Percentiles rank a stretch among this genome's conserved stretches.
Evolutionary conservation across 2,329 filamentous ascomycete species (phyloP).

Genomic region (Didymosphaeria variabile): DNA sequence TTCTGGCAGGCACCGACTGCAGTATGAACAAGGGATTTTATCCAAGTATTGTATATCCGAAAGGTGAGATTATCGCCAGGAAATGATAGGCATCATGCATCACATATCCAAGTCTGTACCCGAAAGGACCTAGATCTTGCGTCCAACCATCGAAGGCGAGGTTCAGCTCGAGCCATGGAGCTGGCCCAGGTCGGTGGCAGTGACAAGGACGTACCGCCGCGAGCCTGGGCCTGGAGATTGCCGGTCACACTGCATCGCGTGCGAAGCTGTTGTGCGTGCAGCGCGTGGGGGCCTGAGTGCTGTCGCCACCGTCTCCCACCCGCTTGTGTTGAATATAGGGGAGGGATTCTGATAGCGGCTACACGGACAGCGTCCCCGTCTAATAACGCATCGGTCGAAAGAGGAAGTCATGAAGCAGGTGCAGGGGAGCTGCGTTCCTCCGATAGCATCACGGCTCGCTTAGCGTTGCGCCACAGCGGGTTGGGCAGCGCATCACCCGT

Average conservation of each 20-base stretch:
- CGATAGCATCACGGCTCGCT: slow-evolving; percentile 13
- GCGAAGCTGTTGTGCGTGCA: slow-evolving; percentile 7
- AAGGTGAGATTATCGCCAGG: background rate
- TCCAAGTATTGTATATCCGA: slow-evolving; percentile 16
- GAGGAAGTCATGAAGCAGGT: slow-evolving; percentile 14
- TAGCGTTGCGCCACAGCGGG: slow-evolving; percentile 6
- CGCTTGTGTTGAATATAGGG: background rate
- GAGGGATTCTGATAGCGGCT: slow-evolving; percentile 7
- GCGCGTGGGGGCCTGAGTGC: slow-evolving; percentile 8
- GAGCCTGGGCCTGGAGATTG: slow-evolving; percentile 1
- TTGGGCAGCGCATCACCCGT: slow-evolving; percentile 14
- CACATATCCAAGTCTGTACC: slow-evolving; percentile 11
- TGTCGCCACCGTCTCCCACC: background rate
- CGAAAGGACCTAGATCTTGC: slow-evolving; percentile 3
- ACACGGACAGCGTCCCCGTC: background rate
- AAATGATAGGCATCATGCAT: slow-evolving; percentile 15
- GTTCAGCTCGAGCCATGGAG: slow-evolving; percentile 15
- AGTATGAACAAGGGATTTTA: slow-evolving; percentile 12
- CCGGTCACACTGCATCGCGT: slow-evolving; percentile 2
- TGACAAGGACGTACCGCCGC: background rate
- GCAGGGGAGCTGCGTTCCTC: slow-evolving; percentile 9
- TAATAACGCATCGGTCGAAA: background rate
- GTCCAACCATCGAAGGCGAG: slow-evolving; percentile 6
- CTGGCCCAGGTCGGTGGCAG: slow-evolving; percentile 11
- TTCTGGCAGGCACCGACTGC: background rate